A percentile compares a stretch with the other conserved stretches of the same genome.
These are phyloP conservation scores for Pseudocercospora fuligena DNA, from an alignment of 2,329 filamentous ascomycete genomes.

Conservation along the genomic window DNA sequence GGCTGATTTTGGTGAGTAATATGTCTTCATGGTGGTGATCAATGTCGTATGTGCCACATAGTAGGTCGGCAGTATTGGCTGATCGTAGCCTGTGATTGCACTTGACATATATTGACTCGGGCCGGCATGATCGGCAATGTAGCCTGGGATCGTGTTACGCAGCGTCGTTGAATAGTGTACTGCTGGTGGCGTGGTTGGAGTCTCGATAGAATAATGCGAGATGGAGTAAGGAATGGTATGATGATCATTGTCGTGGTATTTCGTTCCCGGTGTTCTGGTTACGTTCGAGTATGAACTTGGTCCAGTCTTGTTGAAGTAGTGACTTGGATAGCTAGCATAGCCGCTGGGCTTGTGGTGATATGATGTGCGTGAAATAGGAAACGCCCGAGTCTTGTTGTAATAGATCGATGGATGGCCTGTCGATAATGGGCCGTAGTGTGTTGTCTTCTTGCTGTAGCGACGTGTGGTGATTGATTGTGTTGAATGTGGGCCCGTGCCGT, in stretches of 20 bases:
- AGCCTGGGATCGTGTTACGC: background rate
- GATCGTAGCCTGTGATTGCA: background rate
- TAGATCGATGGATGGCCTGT: background rate
- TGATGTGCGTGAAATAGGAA: background rate
- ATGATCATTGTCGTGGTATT: background rate
- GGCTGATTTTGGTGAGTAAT: background rate
- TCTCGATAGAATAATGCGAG: background rate
- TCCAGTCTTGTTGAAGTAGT: background rate
- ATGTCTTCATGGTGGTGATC: background rate
- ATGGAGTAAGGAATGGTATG: slow-evolving; percentile 1
- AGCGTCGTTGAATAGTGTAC: background rate
- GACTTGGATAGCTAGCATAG: background rate
- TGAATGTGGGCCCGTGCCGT: background rate
- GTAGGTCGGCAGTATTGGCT: background rate
- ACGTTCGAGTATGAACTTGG: background rate
- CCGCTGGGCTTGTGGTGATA: background rate
- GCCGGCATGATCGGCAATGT: background rate
- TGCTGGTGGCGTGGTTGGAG: background rate
- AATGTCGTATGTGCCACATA: background rate
- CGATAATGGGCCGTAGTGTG: background rate
- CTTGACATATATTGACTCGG: background rate
- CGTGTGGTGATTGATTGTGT: background rate
- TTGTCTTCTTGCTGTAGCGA: background rate
- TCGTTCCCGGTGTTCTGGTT: background rate
- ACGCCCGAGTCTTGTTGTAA: background rate